Evolutionary conservation across 495 filamentous ascomycete species (phyloP), one percentile per base, ranked within the genome.

Genomic region (Penicillium daleae): DNA sequence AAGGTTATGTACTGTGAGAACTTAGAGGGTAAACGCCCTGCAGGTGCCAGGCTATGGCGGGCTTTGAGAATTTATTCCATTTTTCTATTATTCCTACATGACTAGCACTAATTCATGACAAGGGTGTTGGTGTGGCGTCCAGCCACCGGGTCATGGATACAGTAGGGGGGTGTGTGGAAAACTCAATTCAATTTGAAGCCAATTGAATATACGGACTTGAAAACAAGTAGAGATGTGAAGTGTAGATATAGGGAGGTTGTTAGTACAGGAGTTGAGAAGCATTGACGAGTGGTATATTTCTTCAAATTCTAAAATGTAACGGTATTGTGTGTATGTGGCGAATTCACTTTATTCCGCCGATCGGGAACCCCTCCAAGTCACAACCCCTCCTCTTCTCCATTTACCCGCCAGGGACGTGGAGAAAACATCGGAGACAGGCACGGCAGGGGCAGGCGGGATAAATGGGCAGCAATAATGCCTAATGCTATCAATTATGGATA

Each of bases 331-430:
- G 46, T 7, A n/a, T n/a, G n/a, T n/a, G n/a, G n/a, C n/a, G n/a
- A n/a, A n/a, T n/a, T n/a, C n/a, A n/a, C n/a, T n/a, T n/a, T n/a
- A n/a, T n/a, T n/a, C n/a, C n/a, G n/a, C n/a, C n/a, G n/a, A n/a
- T n/a, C n/a, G n/a, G n/a, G n/a, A 29, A 33, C 27, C 31, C 27
- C 50, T 21, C 50, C 50, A 26, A 2, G 33, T 13, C 22, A 13
- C 29, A 31, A 31, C 29, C 29, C 27, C 50, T 12, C 50, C 50
- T 35, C 50, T 12, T 29, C 50, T 35, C 29, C 51, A 54, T 50
- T 50, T 26, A 50, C 46, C 51, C 51, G 24, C 29, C 51, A 32
- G 51, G 31, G 51, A n/a, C 27, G 50, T 19, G 51, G 51, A 33
- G 29, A 7, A 13, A 54, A 54, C 15, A 29, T 50, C 46, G 46